Conservation (phyloP, 2,329 filamentous ascomycete genomes). For the Fonsecaea multimorphosa region DNA sequence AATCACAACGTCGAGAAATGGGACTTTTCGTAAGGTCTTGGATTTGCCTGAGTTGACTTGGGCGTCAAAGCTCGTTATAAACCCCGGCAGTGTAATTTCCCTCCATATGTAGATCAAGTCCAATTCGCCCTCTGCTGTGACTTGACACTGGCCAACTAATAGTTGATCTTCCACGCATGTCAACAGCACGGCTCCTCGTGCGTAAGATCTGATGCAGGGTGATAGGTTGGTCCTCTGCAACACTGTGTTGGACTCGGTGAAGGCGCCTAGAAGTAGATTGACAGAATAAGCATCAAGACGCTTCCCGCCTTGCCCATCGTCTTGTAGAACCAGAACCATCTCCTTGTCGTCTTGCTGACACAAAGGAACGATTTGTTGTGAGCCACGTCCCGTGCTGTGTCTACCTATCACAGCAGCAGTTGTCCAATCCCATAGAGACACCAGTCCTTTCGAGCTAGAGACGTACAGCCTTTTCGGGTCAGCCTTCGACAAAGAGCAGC, state of each 20-base stretch:
- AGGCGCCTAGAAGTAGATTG: conserved; percentile 1
- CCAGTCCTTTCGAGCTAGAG: conserved; percentile 56
- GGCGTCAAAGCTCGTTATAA: conserved; percentile 69
- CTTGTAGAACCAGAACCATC: conserved; percentile 21
- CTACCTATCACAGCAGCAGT: conserved; percentile 44
- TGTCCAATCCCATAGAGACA: conserved; percentile 66
- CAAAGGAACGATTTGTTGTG: conserved; percentile 28
- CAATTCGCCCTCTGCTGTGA: conserved; percentile 43
- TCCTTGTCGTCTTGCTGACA: conserved; percentile 22
- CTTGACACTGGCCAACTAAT: conserved; percentile 63
- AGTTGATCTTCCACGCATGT: conserved; percentile 54
- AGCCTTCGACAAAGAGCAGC: conserved; percentile 58
- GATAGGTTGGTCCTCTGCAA: conserved; percentile 18
- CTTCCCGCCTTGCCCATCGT: conserved; percentile 12
- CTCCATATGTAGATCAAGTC: conserved; percentile 58
- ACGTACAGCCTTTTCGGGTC: conserved; percentile 62
- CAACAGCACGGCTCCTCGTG: conserved; percentile 46
- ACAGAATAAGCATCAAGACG: conserved; percentile 21
- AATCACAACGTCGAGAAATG: conserved; percentile 73
- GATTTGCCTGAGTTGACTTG: conserved; percentile 33
- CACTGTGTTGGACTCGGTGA: conserved; percentile 9
- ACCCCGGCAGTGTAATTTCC: conserved; percentile 63
- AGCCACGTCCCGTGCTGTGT: conserved; percentile 10
- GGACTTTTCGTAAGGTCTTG: conserved; percentile 41
- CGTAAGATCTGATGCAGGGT: conserved; percentile 26